A percentile compares a stretch with the other conserved stretches of the same genome.
Conservation (phyloP, 192 early-diverging fungal species). For the Entomortierella beljakovae region DNA sequence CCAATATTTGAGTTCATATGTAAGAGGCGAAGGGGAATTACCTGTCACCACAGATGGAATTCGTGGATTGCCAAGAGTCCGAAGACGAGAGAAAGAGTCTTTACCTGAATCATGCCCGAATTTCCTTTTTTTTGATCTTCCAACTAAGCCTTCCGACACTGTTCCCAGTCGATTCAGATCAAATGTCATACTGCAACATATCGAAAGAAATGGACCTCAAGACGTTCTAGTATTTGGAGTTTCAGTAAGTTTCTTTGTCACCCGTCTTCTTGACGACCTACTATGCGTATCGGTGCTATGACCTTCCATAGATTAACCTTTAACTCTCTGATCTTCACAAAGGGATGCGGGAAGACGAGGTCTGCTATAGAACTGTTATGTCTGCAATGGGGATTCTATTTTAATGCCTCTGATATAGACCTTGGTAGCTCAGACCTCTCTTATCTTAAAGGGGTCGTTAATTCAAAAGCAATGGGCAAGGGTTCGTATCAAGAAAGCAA, state of each 20-base stretch:
- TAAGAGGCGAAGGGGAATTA: constrained; percentile 3
- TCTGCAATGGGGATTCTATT: constrained; percentile 43
- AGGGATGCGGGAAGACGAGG: constrained; percentile 35
- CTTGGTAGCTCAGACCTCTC: constrained; percentile 26
- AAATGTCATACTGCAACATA: constrained; percentile 14
- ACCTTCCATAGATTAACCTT: not conserved
- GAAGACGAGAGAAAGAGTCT: constrained; percentile 6
- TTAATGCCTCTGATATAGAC: constrained; percentile 30
- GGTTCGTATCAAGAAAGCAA: too few relatives aligned
- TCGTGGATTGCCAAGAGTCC: constrained; percentile 13
- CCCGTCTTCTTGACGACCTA: not conserved
- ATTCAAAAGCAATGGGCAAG: too few relatives aligned
- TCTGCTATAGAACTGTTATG: constrained; percentile 29
- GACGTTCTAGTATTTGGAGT: constrained; percentile 24
- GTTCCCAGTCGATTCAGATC: constrained; percentile 13
- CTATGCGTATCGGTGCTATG: not conserved
- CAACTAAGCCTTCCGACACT: constrained; percentile 6
- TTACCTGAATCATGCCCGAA: constrained; percentile 18
- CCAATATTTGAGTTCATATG: constrained; percentile 14
- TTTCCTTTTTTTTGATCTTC: constrained; percentile 32
- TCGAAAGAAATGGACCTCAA: constrained; percentile 21
- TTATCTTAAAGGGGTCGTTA: constrained; percentile 13
- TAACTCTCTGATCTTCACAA: not conserved
- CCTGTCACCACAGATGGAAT: constrained; percentile 15
- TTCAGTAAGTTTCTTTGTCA: not conserved